Conservation (phyloP, 148 eudicot species). For the Vaccinium macrocarpon region DNA sequence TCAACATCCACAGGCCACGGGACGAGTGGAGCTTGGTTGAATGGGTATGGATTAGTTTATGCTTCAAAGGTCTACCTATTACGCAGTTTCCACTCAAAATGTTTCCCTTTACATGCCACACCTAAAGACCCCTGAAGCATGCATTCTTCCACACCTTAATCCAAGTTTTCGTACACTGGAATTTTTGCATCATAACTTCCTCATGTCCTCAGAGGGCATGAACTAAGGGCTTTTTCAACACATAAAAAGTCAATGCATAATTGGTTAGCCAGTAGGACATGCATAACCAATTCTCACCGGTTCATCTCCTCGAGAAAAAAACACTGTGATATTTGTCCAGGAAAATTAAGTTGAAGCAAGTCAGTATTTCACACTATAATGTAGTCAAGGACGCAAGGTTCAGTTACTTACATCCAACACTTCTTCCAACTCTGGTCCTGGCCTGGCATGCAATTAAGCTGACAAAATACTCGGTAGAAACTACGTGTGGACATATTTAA, state of each 20-base stretch:
- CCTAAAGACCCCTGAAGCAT: constrained; percentile 8
- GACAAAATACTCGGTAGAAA: not conserved
- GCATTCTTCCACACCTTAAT: not conserved
- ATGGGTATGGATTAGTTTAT: constrained; percentile 41
- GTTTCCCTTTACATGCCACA: not conserved
- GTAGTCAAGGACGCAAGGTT: not conserved
- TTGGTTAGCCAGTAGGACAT: not conserved
- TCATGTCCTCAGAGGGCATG: not conserved
- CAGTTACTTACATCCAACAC: not conserved
- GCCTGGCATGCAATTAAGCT: not conserved
- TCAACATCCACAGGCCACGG: constrained; percentile 49
- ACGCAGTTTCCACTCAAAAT: constrained; percentile 4
- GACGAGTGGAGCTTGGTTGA: constrained; percentile 61
- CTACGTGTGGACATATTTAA: not conserved
- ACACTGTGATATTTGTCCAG: not conserved
- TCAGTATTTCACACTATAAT: not conserved
- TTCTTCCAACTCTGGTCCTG: not conserved
- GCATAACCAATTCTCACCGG: not conserved
- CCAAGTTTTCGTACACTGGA: not conserved
- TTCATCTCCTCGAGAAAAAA: not conserved
- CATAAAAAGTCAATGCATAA: not conserved
- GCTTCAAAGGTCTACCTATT: not conserved
- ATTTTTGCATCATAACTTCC: not conserved
- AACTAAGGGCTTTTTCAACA: not conserved
- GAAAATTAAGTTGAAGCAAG: not conserved